These are phyloP conservation scores for Boletellus dicymbophilus DNA, from an alignment of 1,284 basidiomycete species.

Conservation along the genomic window DNA sequence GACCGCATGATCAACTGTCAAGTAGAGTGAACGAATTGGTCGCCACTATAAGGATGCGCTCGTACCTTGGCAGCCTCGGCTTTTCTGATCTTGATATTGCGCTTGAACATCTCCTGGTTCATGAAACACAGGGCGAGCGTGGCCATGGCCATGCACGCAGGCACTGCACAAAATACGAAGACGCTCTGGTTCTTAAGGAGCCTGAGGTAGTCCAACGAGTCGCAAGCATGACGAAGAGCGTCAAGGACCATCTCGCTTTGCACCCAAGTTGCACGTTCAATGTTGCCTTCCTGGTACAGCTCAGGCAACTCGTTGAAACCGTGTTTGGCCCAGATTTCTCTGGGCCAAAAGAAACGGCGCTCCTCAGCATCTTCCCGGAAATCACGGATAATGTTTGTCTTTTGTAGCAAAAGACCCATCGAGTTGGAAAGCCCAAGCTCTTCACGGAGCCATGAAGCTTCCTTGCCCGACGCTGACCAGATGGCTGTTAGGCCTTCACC, in stretches of 20 bases:
- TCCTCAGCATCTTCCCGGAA: slow-evolving; percentile 92
- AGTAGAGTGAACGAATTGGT: slow-evolving; percentile 2
- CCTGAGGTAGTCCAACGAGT: slow-evolving; percentile 89
- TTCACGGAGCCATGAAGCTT: slow-evolving; percentile 73
- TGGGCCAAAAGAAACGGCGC: slow-evolving; percentile 92
- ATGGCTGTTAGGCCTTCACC: slow-evolving; percentile 95
- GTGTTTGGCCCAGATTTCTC: slow-evolving; percentile 85
- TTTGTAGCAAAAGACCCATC: slow-evolving; percentile 97
- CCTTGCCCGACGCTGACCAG: slow-evolving; percentile 88
- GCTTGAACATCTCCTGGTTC: slow-evolving; percentile 88
- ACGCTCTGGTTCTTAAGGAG: slow-evolving; percentile 90
- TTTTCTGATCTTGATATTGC: slow-evolving; percentile 96
- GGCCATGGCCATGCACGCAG: slow-evolving; percentile 95
- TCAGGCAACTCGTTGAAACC: slow-evolving; percentile 74
- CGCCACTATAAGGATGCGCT: slow-evolving; percentile 22
- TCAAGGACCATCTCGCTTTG: slow-evolving; percentile 92
- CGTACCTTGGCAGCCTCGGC: slow-evolving; percentile 81
- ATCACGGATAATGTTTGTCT: slow-evolving; percentile 98
- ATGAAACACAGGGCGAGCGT: slow-evolving; percentile 92
- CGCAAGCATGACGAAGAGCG: slow-evolving; percentile 83
- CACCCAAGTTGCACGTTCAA: slow-evolving; percentile 72
- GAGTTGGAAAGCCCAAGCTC: slow-evolving; percentile 92
- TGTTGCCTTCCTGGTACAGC: slow-evolving; percentile 54
- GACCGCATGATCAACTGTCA: slow-evolving; percentile 85
- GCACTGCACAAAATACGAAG: slow-evolving; percentile 97